Evolutionary conservation across 176 grass and related monocot species (phyloP), one percentile per base, ranked within the genome.

Genomic region (Miscanthus lutarioriparius): DNA sequence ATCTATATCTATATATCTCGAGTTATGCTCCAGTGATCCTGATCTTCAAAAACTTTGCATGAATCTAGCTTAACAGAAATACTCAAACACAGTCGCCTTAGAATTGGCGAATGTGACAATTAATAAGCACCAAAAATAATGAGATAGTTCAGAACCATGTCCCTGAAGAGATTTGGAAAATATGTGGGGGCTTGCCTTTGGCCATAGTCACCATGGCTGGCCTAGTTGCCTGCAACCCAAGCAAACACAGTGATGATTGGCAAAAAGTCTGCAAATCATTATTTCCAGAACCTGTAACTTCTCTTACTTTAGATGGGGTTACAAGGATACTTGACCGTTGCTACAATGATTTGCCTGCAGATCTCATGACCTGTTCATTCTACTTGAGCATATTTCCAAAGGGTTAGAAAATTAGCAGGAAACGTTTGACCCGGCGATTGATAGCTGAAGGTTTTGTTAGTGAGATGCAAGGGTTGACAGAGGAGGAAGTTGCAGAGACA

Each of bases 311-410:
- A 1, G 63, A 81, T 16, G 65, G 79, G 0, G 65, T 81, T 1
- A 81, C 30, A 6, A 70, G 45, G 20, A 69, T 81, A 69, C 45
- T 70, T 1, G 32, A 81, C 17, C 70, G 5, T 53, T 81, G 79
- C 12, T 70, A 81, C 45, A 81, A 69, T 17, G 44, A 81, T 54
- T 35, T 81, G 64, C 44, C 64, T 16, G 64, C 28, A 11, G 79
- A 81, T 69, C 22, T 69, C 20, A 81, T 26, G 45, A 80, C 78
- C 0, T 80, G 79, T 33, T 53, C 13, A 2, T 38, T 81, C 44
- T 80, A 80, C 12, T 36, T 80, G 44, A 70, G 79, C 32, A 81
- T 81, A 70, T 70, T 70, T 56, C 65, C 79, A 17, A 81, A 81
- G 45, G 64, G 64, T 11, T 53, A 30, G 10, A 70, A 53, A 56